These are phyloP conservation scores for Isatis lusitanica DNA, from an alignment of 441 rosid species.

Conservation along the genomic window DNA sequence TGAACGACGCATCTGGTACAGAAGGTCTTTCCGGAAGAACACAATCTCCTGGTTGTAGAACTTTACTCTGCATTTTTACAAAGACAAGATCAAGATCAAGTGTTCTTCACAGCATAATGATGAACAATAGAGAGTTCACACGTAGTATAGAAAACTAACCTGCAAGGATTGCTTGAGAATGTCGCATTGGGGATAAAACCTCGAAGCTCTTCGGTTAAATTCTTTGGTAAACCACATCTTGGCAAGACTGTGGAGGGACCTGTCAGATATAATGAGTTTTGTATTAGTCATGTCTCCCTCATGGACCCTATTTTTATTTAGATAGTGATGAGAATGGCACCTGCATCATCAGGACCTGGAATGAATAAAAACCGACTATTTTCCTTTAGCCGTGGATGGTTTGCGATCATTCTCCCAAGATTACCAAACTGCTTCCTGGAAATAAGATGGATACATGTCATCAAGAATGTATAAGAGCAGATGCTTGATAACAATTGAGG, in stretches of 20 bases:
- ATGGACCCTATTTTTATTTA: constrained; percentile 11
- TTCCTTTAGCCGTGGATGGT: neutral
- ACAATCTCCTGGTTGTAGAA: constrained; percentile 91
- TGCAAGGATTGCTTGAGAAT: constrained; percentile 95
- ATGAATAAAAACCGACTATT: constrained; percentile 60
- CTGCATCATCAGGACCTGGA: constrained; percentile 93
- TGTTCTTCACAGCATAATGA: neutral
- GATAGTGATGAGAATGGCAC: constrained; percentile 33
- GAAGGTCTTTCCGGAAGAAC: constrained; percentile 83
- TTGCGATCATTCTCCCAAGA: neutral
- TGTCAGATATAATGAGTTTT: constrained; percentile 35
- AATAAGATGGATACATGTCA: neutral
- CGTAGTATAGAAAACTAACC: constrained; percentile 44
- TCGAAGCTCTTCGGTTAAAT: constrained; percentile 72
- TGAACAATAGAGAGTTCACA: neutral
- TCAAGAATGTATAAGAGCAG: constrained; percentile 28
- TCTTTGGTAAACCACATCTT: constrained; percentile 74
- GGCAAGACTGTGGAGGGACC: constrained; percentile 87
- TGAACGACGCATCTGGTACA: constrained; percentile 89
- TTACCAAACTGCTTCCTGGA: constrained; percentile 1
- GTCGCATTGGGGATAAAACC: constrained; percentile 69
- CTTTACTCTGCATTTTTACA: constrained; percentile 64
- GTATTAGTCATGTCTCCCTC: constrained; percentile 20
- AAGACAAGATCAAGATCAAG: neutral
- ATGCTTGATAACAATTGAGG: neutral